A percentile compares a stretch with the other conserved stretches of the same genome.
Conservation (phyloP, 371 early-diverging fungal genomes). For the Mortierella sp. region DNA sequence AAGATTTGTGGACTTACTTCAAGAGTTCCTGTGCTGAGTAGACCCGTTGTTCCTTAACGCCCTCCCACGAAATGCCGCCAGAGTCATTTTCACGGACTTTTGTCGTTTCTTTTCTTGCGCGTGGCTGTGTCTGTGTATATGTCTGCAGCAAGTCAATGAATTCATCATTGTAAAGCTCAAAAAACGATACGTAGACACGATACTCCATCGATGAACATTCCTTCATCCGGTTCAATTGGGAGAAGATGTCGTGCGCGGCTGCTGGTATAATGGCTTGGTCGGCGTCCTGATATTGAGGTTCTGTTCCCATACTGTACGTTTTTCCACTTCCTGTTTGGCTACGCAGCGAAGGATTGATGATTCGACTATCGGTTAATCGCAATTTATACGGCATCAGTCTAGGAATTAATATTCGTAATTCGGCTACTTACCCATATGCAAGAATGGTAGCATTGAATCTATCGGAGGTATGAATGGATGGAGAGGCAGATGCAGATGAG, state of each 20-base stretch:
- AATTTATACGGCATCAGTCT: background rate
- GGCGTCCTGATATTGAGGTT: slow-evolving; percentile 58
- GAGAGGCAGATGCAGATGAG: too few relatives aligned
- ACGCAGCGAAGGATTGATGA: slow-evolving; percentile 2
- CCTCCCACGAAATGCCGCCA: slow-evolving; percentile 92
- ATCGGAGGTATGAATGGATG: background rate
- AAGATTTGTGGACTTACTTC: slow-evolving; percentile 42
- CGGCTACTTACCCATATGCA: slow-evolving; percentile 91
- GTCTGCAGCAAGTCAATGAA: slow-evolving; percentile 83
- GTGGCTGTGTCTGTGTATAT: slow-evolving; percentile 50
- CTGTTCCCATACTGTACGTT: slow-evolving; percentile 95
- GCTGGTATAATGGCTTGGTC: slow-evolving; percentile 79
- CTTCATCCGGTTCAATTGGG: slow-evolving; percentile 56
- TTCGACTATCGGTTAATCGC: too few relatives aligned
- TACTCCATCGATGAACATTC: slow-evolving; percentile 60
- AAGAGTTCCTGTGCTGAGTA: slow-evolving; percentile 81
- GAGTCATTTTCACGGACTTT: slow-evolving; percentile 94
- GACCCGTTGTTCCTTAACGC: slow-evolving; percentile 88
- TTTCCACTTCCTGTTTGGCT: slow-evolving; percentile 82
- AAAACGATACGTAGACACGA: slow-evolving; percentile 79
- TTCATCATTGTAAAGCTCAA: slow-evolving; percentile 99
- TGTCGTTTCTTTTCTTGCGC: slow-evolving; percentile 60
- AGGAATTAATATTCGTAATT: background rate
- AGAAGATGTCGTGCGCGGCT: slow-evolving; percentile 79
- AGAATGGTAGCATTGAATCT: slow-evolving; percentile 92